These are phyloP conservation scores for Fusarium sp. DNA, from an alignment of 2,329 filamentous ascomycete genomes.

Conservation along the genomic window DNA sequence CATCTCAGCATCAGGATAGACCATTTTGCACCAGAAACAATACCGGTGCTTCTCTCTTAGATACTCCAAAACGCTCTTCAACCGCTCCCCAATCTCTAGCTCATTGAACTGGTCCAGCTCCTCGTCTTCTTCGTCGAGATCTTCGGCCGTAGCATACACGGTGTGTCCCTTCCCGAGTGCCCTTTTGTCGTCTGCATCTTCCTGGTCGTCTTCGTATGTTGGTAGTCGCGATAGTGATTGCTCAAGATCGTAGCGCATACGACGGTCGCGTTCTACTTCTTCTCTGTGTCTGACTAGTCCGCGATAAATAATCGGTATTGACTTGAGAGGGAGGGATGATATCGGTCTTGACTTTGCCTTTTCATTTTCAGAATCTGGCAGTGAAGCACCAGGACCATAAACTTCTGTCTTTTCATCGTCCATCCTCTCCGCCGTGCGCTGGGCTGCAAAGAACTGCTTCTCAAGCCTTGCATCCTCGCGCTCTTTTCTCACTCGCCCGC, in stretches of 20 bases:
- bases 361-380: conserved; percentile 20
- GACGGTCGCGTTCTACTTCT: conserved; percentile 72
- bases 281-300: conserved; percentile 74
- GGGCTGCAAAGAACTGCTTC: conserved; percentile 76
- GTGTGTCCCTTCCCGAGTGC: conserved; percentile 69
- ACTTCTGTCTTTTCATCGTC: conserved; percentile 59
- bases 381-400: conserved; percentile 24
- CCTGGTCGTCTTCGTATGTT: conserved; percentile 72
- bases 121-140: conserved; percentile 78
- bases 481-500: conserved; percentile 75
- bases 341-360: conserved; percentile 47
- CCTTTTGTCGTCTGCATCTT: conserved; percentile 75
- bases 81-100: conserved; percentile 69
- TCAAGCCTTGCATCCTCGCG: conserved; percentile 74
- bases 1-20: conserved; percentile 77
- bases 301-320: conserved; percentile 82
- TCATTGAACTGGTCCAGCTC: conserved; percentile 84
- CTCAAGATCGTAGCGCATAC: conserved; percentile 71
- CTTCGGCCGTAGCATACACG: conserved; percentile 68
- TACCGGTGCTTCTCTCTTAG: conserved; percentile 78
- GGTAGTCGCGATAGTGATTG: conserved; percentile 70
- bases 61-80: conserved; percentile 72
- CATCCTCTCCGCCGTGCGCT: conserved; percentile 83
- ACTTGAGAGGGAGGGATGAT: conserved; percentile 63
- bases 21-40: conserved; percentile 96